phyloP scores from a whole-genome alignment of 2,329 filamentous ascomycete genomes.

The Dactylella cylindrospora region DNA sequence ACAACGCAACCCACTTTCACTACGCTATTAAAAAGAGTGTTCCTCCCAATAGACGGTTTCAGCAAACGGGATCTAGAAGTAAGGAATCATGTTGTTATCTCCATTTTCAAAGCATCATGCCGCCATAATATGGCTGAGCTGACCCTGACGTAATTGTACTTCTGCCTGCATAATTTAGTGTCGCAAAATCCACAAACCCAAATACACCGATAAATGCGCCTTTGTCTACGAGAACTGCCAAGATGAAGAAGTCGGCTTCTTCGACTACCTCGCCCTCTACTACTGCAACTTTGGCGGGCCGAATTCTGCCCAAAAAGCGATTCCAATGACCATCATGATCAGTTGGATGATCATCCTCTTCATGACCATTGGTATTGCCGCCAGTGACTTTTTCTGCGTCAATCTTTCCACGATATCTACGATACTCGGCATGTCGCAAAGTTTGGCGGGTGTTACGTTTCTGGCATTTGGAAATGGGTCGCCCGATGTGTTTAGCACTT shows the following conservation, averaged over 20 bases:
- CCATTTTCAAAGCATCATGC: background rate
- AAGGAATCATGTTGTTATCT: constrained; percentile 3
- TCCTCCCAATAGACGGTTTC: constrained; percentile 11
- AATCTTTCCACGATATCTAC: constrained; percentile 90
- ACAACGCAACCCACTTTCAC: constrained; percentile 28
- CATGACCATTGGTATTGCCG: constrained; percentile 94
- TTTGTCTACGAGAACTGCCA: constrained; percentile 80
- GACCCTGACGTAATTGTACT: constrained; percentile 48
- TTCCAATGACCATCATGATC: constrained; percentile 77
- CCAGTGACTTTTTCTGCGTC: constrained; percentile 97
- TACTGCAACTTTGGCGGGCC: constrained; percentile 70
- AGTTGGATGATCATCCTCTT: constrained; percentile 87
- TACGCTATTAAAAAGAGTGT: constrained; percentile 19
- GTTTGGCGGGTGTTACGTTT: constrained; percentile 81
- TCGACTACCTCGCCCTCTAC: constrained; percentile 86
- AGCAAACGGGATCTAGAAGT: constrained; percentile 45
- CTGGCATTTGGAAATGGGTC: constrained; percentile 96
- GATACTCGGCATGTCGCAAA: constrained; percentile 90
- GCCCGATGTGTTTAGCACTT: constrained; percentile 96
- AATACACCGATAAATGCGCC: constrained; percentile 75
- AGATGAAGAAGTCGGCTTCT: constrained; percentile 84
- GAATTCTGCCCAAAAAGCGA: constrained; percentile 60
- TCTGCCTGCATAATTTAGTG: constrained; percentile 61
- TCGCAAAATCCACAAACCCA: constrained; percentile 68
- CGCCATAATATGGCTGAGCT: constrained; percentile 45